Evolutionary conservation across 2,329 filamentous ascomycete genomes (phyloP), one percentile per base, ranked within the genome.

Genomic region (Akanthomyces uredinophilus): DNA sequence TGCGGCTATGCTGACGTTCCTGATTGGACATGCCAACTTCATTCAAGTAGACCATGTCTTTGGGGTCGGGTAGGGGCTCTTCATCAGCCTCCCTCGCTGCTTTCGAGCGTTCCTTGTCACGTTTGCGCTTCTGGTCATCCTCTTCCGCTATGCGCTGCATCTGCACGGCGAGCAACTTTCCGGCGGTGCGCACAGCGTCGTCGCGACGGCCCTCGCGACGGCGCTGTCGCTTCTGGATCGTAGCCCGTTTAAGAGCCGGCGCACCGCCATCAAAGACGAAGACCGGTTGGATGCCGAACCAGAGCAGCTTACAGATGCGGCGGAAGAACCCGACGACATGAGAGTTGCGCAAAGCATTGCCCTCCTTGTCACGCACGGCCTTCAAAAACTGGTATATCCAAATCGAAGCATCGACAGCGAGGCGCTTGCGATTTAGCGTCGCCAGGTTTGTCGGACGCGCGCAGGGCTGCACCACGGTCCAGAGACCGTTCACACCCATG

Each of bases 351-450:
- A 99, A 82, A 1, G 95, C 95, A 72, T 99, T 96, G 60, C 95
- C 95, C 76, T 99, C 95, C 71, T 98, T 97, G 77, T 99, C 95
- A 69, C 95, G 93, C 13, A 99, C 95, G 11, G 96, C 95, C 79
- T 99, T 99, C 69, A 99, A 86, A 71, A 99, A 99, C 73, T 99
- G 95, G 81, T 99, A 99, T 69, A 99, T 98, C 95, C 95, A 99
- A 73, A 99, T 99, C 14, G 93, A 97, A 63, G 96, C 95, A 77
- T 99, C 95, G 67, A 99, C 92, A 52, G 95, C 96, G 55, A 99
- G 89, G 18, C 95, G 92, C 78, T 96, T 97, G 68, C 90, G 91
- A 75, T 98, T 98, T 64, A 99, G 87, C 16, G 94, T 96, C 69
- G 96, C 93, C 69, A 99, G 89, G 75, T 96, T 97, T 65, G 96